These are phyloP conservation scores for Trametes pubescens DNA, from an alignment of 1,284 basidiomycete species.

Conservation along the genomic window DNA sequence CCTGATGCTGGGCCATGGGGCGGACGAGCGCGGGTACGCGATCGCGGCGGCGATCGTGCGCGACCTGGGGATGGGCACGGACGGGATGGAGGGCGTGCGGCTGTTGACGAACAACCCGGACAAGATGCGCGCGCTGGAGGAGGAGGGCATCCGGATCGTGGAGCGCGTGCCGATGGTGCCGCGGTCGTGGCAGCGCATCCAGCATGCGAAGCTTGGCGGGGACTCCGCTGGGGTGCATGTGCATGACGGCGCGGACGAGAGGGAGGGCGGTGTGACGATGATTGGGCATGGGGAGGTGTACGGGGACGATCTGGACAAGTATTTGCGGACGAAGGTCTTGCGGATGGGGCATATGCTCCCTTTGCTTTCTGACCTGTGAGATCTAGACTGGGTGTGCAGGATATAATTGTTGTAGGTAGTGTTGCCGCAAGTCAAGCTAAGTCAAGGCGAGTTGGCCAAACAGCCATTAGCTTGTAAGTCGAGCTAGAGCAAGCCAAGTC, in stretches of 20 bases:
- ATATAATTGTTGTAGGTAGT: conserved; percentile 2
- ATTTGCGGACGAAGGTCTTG: conserved; percentile 94
- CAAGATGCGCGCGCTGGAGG: conserved; percentile 89
- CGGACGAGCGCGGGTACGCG: conserved; percentile 95
- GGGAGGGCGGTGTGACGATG: conserved; percentile 79
- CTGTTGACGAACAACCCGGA: conserved; percentile 98
- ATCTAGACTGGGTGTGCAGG: conserved; percentile 11
- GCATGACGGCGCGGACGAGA: conserved; percentile 48
- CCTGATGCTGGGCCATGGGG: conserved; percentile 92
- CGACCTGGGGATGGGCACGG: conserved; percentile 83
- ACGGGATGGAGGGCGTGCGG: conserved; percentile 69
- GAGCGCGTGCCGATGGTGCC: conserved; percentile 97
- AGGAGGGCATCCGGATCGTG: conserved; percentile 82
- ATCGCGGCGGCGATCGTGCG: conserved; percentile 90
- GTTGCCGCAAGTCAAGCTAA: neutral
- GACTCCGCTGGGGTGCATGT: conserved; percentile 33
- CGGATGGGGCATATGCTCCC: conserved; percentile 96
- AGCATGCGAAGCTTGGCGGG: conserved; percentile 43
- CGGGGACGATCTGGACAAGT: conserved; percentile 93
- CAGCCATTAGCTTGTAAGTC: neutral
- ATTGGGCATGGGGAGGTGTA: conserved; percentile 84
- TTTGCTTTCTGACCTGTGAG: conserved; percentile 46
- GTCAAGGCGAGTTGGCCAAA: too few species aligned
- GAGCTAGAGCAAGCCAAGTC: neutral
- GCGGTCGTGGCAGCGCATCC: conserved; percentile 77